Conservation (phyloP, 352 stramenopile species). For the Pythium chondricola region DNA sequence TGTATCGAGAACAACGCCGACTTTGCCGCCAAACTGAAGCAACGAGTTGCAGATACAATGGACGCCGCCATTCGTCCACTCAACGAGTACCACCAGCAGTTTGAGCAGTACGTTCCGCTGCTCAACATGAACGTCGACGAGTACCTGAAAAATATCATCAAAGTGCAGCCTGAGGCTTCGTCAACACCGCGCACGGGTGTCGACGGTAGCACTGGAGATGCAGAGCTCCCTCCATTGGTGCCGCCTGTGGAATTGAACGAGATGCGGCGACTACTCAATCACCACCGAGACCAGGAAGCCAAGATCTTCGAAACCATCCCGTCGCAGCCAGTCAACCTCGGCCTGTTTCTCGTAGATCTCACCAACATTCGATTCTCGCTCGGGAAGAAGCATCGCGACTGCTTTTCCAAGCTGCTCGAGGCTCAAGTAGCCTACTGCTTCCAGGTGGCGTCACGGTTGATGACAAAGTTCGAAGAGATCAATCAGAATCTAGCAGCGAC, state of each 20-base stretch:
- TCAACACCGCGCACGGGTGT: constrained; percentile 20
- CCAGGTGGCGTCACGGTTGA: constrained; percentile 50
- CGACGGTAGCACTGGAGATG: constrained; percentile 26
- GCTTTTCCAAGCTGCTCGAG: constrained; percentile 65
- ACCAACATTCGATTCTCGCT: constrained; percentile 71
- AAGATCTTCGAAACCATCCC: constrained; percentile 67
- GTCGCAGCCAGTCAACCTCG: constrained; percentile 57
- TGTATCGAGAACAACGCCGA: constrained; percentile 62
- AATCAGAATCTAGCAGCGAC: constrained; percentile 70
- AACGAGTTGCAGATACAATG: constrained; percentile 41
- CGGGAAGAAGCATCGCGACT: constrained; percentile 74
- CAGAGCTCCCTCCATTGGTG: constrained; percentile 38
- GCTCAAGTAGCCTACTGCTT: constrained; percentile 67
- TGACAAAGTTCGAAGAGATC: constrained; percentile 84
- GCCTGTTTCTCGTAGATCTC: constrained; percentile 74
- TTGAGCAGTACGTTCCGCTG: constrained; percentile 83
- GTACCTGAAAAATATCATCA: constrained; percentile 68
- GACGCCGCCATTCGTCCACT: constrained; percentile 44
- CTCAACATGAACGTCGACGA: constrained; percentile 88
- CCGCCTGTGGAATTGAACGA: constrained; percentile 73
- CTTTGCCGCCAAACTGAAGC: constrained; percentile 49
- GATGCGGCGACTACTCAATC: constrained; percentile 46
- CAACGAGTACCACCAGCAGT: constrained; percentile 72
- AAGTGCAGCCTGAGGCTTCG: constrained; percentile 22
- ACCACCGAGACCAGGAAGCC: constrained; percentile 63